Conservation (phyloP, 768 basidiomycete genomes). For the Ephemerocybe angulata region DNA sequence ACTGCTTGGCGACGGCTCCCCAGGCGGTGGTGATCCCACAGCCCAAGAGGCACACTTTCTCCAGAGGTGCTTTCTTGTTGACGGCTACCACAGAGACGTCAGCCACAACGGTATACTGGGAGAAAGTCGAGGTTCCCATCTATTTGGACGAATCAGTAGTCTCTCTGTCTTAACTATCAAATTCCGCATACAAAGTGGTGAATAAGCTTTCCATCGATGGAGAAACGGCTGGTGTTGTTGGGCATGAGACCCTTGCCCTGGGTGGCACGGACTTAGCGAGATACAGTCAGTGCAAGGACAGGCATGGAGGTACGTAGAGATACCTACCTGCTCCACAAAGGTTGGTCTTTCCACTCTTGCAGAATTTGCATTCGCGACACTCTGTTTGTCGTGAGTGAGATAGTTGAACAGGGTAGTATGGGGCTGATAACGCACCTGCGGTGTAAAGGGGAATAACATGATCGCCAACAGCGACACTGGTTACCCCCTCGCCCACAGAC, state of each 20-base stretch:
- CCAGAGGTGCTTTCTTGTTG: constrained; percentile 78
- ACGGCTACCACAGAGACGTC: constrained; percentile 96
- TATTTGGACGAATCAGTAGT: constrained; percentile 24
- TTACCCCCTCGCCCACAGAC: constrained; percentile 96
- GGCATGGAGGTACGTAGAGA: background rate
- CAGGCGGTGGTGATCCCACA: constrained; percentile 98
- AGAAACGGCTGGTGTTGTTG: constrained; percentile 85
- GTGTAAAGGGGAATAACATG: constrained; percentile 98
- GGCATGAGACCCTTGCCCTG: constrained; percentile 97
- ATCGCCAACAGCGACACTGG: constrained; percentile 71
- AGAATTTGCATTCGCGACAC: constrained; percentile 97
- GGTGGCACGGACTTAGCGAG: constrained; percentile 90
- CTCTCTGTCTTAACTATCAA: background rate
- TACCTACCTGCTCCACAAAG: constrained; percentile 86
- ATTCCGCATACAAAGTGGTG: constrained; percentile 87
- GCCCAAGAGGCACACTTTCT: constrained; percentile 95
- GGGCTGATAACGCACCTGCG: constrained; percentile 55
- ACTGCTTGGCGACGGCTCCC: constrained; percentile 92
- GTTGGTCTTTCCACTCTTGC: constrained; percentile 97
- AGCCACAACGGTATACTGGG: constrained; percentile 98
- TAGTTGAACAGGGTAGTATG: background rate
- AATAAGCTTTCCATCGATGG: constrained; percentile 79
- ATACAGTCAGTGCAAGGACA: constrained; percentile 8
- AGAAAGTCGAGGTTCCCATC: constrained; percentile 99
- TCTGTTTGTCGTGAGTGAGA: constrained; percentile 41